Percentiles rank a stretch among this genome's conserved stretches.
These are phyloP conservation scores for Pichia nakasei DNA, from an alignment of 805 yeast genomes.

Conservation along the genomic window DNA sequence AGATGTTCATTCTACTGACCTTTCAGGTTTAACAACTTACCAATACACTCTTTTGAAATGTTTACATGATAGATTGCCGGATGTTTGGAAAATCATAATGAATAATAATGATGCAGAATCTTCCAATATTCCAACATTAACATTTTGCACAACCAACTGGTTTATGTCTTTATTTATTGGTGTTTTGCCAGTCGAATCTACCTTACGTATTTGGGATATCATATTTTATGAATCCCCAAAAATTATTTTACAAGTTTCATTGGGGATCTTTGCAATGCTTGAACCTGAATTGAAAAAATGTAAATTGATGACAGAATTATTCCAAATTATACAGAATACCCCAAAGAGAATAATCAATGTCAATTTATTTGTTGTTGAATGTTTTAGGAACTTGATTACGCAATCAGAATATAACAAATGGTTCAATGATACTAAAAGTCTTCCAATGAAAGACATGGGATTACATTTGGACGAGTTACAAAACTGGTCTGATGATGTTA, in stretches of 20 bases:
- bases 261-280: slow-evolving; percentile 69
- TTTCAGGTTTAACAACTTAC: slow-evolving; percentile 92
- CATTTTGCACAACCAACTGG: slow-evolving; percentile 94
- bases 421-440: slow-evolving; percentile 20
- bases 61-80: slow-evolving; percentile 74
- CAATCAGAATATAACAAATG: slow-evolving; percentile 60
- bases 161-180: slow-evolving; percentile 97
- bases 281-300: slow-evolving; percentile 49
- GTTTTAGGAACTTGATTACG: slow-evolving; percentile 40
- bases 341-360: slow-evolving; percentile 72
- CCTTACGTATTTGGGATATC: slow-evolving; percentile 90
- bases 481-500: not conserved
- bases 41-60: slow-evolving; percentile 92
- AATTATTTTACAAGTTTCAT: slow-evolving; percentile 70
- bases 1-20: slow-evolving; percentile 79
- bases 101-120: slow-evolving; percentile 22
- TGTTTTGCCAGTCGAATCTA: slow-evolving; percentile 78
- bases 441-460: slow-evolving; percentile 11
- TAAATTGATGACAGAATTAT: slow-evolving; percentile 34
- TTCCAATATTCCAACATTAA: slow-evolving; percentile 74
- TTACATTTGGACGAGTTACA: not conserved
- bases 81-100: slow-evolving; percentile 51
- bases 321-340: slow-evolving; percentile 75
- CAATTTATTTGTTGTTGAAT: slow-evolving; percentile 56
- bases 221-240: slow-evolving; percentile 88